These are phyloP conservation scores for Mucor lusitanicus DNA, from an alignment of 371 early-diverging fungal genomes.

Conservation along the genomic window DNA sequence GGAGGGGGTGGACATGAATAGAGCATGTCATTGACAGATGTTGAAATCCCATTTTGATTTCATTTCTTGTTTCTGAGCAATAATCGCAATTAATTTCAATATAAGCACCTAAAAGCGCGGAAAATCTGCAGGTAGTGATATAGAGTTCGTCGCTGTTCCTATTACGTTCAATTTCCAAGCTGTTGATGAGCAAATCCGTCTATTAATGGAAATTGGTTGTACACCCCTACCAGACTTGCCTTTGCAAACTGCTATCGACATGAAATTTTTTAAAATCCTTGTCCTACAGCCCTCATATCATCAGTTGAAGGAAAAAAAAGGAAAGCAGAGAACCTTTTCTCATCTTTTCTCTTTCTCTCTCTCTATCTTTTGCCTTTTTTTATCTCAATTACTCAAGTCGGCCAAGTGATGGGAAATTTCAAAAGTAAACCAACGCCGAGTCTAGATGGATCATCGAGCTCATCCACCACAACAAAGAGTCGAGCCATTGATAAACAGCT, in stretches of 20 bases:
- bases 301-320: background rate
- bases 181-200: background rate
- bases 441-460: background rate
- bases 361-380: constrained; percentile 8
- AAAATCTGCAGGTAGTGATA: background rate
- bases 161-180: background rate
- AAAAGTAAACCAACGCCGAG: constrained; percentile 10
- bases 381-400: background rate
- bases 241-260: background rate
- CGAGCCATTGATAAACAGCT: constrained; percentile 81
- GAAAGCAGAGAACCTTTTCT: background rate
- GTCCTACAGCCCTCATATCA: background rate
- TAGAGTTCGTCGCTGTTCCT: too few species aligned
- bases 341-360: constrained; percentile 5
- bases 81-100: background rate
- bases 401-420: constrained; percentile 21
- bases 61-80: background rate
- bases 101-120: background rate
- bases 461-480: constrained; percentile 34
- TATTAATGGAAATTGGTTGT: background rate
- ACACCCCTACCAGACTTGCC: background rate
- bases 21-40: background rate
- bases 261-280: background rate
- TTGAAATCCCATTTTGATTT: background rate
- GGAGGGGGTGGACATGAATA: background rate